phyloP scores from a whole-genome alignment of 176 grass and related monocot genomes.

The Dendrocalamus sinicus region DNA sequence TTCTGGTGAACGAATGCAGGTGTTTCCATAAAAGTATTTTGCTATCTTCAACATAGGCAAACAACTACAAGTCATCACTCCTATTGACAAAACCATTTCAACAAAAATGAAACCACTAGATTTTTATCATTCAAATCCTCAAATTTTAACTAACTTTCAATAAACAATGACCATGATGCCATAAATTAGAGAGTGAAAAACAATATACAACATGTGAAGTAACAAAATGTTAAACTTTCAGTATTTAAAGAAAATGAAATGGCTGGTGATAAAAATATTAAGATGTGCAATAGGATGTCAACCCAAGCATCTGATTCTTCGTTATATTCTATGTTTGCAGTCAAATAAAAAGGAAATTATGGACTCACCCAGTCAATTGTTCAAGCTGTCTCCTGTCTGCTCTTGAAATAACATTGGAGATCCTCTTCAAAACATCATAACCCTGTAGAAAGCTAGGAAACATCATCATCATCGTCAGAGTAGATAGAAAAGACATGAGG shows the following conservation, averaged over 20 bases:
- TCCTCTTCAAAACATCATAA: slow-evolving; percentile 87
- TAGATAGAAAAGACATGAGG: slow-evolving; percentile 35
- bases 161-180: background rate
- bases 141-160: slow-evolving; percentile 20
- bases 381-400: slow-evolving; percentile 71
- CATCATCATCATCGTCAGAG: slow-evolving; percentile 39
- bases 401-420: slow-evolving; percentile 77
- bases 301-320: background rate
- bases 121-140: slow-evolving; percentile 12
- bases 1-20: slow-evolving; percentile 24
- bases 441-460: slow-evolving; percentile 58
- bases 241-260: background rate
- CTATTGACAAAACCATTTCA: background rate
- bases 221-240: background rate
- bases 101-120: background rate
- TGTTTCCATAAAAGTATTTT: slow-evolving; percentile 28
- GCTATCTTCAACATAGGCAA: slow-evolving; percentile 21
- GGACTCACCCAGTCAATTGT: slow-evolving; percentile 80
- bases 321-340: background rate
- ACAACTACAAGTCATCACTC: slow-evolving; percentile 8
- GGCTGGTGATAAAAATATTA: background rate
- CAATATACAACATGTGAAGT: background rate
- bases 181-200: background rate
- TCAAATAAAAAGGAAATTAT: slow-evolving; percentile 30
- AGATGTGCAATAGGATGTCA: slow-evolving; percentile 9